Base-by-base conservation (phyloP, 2,329 filamentous ascomycete genomes). In the Epichloe hybrida region DNA sequence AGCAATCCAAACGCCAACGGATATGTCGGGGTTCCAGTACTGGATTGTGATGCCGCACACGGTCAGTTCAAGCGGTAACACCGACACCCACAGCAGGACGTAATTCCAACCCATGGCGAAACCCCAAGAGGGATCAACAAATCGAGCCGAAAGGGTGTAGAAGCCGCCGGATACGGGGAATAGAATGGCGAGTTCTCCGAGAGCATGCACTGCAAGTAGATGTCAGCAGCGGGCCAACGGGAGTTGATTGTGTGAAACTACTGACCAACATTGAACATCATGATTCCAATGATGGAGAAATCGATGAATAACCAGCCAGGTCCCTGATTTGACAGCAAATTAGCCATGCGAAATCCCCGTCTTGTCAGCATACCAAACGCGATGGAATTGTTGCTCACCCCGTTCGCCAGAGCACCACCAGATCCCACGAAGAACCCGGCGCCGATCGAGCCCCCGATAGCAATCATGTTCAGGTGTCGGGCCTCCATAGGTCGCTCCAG, bases 351-450 rank as follows among this genome's bases (percentile, higher is more conserved):
- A 15, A 20, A 7, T 31, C 4, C 20, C 7, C 2, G 17, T 13
- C 36, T 8, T 23, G 13, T 20, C 5, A 23, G 46, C 9, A 8
- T 23, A 27, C 20, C 5, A 13, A 20, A 23, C 2, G 5, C 15
- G 5, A 17, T 15, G 27, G 15, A 37, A 27, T 15, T 15, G 17
- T 15, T 27, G 7, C 67, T 55, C 64, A 70, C 69, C 63, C 75
- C 75, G 23, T 59, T 71, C 53, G 57, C 55, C 12, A 80, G 66
- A 50, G 74, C 75, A 54, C 67, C 62, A 53, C 76, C 76, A 11
- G 74, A 77, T 58, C 77, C 76, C 54, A 81, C 77, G 64, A 80
- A 81, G 69, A 81, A 79, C 65, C 77, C 77, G 53, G 77, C 77
- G 61, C 77, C 77, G 44, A 81, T 81, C 23, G 51, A 53, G n/a